Conservation (phyloP, 75 land plant species). For the Sequoiadendron giganteum region DNA sequence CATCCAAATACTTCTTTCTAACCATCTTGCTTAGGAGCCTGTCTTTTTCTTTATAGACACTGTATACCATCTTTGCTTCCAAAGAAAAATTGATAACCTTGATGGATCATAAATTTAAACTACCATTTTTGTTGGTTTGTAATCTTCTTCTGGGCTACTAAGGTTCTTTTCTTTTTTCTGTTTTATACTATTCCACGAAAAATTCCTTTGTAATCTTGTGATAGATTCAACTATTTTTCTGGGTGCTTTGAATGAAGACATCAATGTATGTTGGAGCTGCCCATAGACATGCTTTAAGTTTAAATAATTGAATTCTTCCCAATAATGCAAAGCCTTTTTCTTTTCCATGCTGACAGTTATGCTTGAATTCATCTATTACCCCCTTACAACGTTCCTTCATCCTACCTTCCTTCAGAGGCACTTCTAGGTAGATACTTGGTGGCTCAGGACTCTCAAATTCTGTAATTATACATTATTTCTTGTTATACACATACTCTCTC, state of each 20-base stretch:
- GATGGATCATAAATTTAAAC: neutral
- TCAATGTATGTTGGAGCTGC: neutral
- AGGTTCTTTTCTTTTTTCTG: too few relatives aligned
- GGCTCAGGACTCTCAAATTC: too few relatives aligned
- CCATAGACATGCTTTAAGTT: neutral
- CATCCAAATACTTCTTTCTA: too few relatives aligned
- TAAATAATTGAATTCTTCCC: neutral
- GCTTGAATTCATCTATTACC: neutral
- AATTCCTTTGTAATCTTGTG: neutral
- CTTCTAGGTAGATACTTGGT: too few relatives aligned
- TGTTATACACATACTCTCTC: too few relatives aligned
- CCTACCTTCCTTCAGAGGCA: neutral
- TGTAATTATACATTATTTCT: too few relatives aligned
- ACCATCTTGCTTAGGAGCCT: neutral
- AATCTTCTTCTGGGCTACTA: neutral
- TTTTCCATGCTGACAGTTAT: neutral
- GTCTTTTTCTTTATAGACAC: neutral
- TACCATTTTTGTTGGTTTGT: neutral
- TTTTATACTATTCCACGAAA: neutral
- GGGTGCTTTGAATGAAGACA: neutral
- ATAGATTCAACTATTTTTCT: neutral
- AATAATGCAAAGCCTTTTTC: neutral
- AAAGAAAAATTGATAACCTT: neutral
- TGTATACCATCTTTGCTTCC: neutral
- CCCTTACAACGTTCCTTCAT: neutral